Conservation (phyloP, 257 asterid genomes). For the Apocynum venetum region DNA sequence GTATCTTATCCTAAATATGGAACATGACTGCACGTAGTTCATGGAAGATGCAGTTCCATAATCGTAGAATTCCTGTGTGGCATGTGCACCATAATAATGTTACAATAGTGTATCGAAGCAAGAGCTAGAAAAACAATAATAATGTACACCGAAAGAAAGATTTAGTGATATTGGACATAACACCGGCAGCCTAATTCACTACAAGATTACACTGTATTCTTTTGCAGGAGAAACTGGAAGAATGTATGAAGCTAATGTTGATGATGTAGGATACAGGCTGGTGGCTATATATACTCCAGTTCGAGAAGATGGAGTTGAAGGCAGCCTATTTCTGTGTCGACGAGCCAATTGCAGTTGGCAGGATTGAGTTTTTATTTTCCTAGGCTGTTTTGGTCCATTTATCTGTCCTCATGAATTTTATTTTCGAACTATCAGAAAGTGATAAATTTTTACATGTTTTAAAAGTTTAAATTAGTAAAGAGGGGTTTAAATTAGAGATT, state of each 20-base stretch:
- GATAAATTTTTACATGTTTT: no score
- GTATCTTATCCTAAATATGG: background rate
- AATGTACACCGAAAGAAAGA: background rate
- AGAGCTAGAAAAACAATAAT: background rate
- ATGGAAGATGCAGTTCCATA: background rate
- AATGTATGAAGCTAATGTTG: slow-evolving; percentile 99
- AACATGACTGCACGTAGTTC: background rate
- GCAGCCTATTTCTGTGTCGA: slow-evolving; percentile 85
- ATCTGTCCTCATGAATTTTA: background rate
- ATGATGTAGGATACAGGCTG: slow-evolving; percentile 93
- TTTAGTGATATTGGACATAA: background rate
- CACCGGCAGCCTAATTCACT: background rate
- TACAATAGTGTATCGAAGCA: background rate
- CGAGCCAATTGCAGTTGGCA: slow-evolving; percentile 95
- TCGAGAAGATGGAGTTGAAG: slow-evolving; percentile 95
- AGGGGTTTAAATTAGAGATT: no score
- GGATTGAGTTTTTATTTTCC: background rate
- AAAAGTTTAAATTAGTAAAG: no score
- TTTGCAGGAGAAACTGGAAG: slow-evolving; percentile 94
- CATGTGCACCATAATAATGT: background rate
- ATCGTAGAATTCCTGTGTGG: slow-evolving; percentile 25
- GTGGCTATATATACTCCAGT: slow-evolving; percentile 88
- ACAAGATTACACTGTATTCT: background rate
- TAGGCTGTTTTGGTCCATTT: background rate
- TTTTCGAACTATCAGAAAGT: no score